These are phyloP conservation scores for Populus davidiana DNA, from an alignment of 345 rosid species.

Conservation along the genomic window DNA sequence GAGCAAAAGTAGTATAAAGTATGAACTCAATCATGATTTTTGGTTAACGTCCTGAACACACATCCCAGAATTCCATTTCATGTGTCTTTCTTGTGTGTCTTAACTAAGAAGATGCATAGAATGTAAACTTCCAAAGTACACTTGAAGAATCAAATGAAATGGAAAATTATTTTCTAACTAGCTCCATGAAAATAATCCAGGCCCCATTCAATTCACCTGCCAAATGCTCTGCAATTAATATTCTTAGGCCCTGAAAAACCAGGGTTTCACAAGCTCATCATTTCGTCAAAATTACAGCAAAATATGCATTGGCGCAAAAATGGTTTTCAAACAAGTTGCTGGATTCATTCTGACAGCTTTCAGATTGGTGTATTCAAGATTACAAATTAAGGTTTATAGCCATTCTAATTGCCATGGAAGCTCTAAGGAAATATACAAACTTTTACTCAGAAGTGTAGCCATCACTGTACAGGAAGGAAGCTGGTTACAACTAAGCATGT, in stretches of 20 bases:
- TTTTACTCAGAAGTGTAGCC: neutral
- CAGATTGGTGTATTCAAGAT: neutral
- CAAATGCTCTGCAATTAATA: too few species aligned
- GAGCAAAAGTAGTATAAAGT: neutral
- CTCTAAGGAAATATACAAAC: neutral
- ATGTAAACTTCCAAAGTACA: neutral
- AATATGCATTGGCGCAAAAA: too few species aligned
- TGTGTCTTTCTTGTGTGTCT: too few species aligned
- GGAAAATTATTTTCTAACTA: too few species aligned
- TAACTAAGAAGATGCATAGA: neutral
- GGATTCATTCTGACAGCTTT: neutral
- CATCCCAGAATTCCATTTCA: too few species aligned
- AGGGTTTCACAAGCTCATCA: too few species aligned
- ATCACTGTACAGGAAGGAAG: neutral
- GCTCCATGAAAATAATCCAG: too few species aligned
- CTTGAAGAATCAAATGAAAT: too few species aligned
- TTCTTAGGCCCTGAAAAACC: too few species aligned
- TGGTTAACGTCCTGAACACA: neutral
- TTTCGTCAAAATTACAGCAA: too few species aligned
- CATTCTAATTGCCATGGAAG: neutral
- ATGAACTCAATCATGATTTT: neutral
- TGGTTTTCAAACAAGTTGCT: neutral
- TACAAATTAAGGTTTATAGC: neutral
- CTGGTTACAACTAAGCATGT: neutral
- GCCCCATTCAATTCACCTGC: too few species aligned